phyloP scores from a whole-genome alignment of 345 rosid species.

The Citrus australasica region DNA sequence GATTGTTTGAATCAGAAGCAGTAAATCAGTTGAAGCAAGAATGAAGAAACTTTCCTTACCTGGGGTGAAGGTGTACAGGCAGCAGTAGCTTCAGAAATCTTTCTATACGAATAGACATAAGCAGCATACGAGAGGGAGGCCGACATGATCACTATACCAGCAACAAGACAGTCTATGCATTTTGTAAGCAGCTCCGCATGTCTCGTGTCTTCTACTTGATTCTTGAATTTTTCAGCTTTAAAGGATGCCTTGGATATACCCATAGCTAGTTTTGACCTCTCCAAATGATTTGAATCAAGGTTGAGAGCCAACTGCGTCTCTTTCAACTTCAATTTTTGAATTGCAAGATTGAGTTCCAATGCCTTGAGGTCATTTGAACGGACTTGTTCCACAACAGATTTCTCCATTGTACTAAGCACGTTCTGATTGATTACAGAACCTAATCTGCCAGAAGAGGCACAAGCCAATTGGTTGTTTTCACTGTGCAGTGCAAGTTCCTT shows the following conservation, averaged over 20 bases:
- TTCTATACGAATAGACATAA: constrained; percentile 55
- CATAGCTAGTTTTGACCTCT: constrained; percentile 66
- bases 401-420: constrained; percentile 36
- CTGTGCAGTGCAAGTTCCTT: constrained; percentile 37
- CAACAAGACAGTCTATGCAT: constrained; percentile 74
- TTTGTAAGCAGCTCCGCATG: constrained; percentile 61
- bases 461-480: constrained; percentile 33
- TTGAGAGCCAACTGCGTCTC: constrained; percentile 49
- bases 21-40: constrained; percentile 5
- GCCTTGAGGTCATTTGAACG: constrained; percentile 75
- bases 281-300: constrained; percentile 52
- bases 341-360: constrained; percentile 49
- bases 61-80: constrained; percentile 43
- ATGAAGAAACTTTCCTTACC: constrained; percentile 28
- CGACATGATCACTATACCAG: constrained; percentile 63
- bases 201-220: constrained; percentile 58
- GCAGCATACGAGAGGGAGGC: constrained; percentile 54
- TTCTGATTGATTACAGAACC: constrained; percentile 22
- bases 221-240: constrained; percentile 71
- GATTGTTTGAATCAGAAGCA: not conserved
- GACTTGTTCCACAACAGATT: constrained; percentile 54
- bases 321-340: constrained; percentile 48
- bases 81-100: constrained; percentile 69
- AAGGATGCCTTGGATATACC: constrained; percentile 65
- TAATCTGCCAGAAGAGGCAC: constrained; percentile 29